These are phyloP conservation scores for Adansonia grandidieri DNA, from an alignment of 441 rosid species.

Conservation along the genomic window DNA sequence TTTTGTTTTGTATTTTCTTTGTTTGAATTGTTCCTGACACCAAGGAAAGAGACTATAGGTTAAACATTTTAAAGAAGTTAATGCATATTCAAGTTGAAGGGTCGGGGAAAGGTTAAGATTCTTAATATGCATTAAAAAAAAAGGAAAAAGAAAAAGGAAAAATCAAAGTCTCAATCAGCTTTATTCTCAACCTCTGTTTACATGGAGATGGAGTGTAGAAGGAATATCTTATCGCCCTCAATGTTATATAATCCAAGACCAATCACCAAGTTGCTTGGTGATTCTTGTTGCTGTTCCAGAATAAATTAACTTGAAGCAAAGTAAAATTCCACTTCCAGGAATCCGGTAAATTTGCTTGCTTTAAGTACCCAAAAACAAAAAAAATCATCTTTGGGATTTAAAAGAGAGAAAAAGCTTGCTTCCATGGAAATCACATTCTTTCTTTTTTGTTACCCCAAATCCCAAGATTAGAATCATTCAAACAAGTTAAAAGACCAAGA, in stretches of 20 bases:
- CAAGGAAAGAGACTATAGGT: background rate
- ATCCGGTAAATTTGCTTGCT: conserved; percentile 9
- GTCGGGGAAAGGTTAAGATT: background rate
- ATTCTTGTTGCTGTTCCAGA: background rate
- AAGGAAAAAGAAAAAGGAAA: background rate
- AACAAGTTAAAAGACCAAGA: background rate
- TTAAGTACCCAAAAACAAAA: background rate
- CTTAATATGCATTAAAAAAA: background rate
- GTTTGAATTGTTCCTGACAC: too few relatives aligned
- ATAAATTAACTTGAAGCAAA: conserved; percentile 18
- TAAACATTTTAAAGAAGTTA: background rate
- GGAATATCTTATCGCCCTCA: background rate
- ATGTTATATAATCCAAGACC: background rate
- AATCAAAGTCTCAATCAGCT: background rate
- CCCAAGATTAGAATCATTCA: conserved; percentile 24
- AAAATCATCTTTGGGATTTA: background rate
- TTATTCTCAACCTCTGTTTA: conserved; percentile 1
- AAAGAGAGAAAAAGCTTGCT: background rate
- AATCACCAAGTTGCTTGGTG: background rate
- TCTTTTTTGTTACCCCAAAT: conserved; percentile 15
- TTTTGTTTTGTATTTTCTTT: too few relatives aligned
- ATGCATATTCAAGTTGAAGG: background rate
- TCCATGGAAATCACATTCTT: background rate
- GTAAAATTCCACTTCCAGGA: conserved; percentile 13
- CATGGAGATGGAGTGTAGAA: background rate